These are phyloP conservation scores for Begonia peltatifolia DNA, from an alignment of 306 rosid genomes.

Conservation along the genomic window DNA sequence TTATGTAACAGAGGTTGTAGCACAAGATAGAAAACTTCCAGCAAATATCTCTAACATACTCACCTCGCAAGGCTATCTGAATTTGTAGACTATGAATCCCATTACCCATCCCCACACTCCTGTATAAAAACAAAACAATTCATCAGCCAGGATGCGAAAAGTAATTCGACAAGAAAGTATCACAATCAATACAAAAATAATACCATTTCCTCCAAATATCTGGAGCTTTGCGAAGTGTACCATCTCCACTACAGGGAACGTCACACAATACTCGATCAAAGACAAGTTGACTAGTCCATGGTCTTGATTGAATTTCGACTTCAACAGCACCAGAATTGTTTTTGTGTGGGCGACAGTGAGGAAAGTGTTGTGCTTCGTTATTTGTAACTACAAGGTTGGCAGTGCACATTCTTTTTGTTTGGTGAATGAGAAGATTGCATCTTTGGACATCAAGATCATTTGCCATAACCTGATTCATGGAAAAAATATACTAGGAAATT, in stretches of 20 bases:
- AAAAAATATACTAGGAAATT: conserved; percentile 2
- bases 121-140: conserved; percentile 18
- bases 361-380: conserved; percentile 98
- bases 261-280: conserved; percentile 96
- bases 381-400: conserved; percentile 91
- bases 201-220: conserved; percentile 99
- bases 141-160: too few species aligned
- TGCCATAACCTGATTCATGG: conserved; percentile 62
- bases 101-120: conserved; percentile 84
- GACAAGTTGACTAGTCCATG: conserved; percentile 34
- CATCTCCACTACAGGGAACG: conserved; percentile 99
- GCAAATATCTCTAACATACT: neutral
- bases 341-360: conserved; percentile 64
- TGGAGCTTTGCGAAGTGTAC: conserved; percentile 99
- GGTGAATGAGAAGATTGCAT: conserved; percentile 98
- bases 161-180: too few species aligned
- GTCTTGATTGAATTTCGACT: conserved; percentile 19
- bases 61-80: conserved; percentile 86
- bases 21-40: conserved; percentile 5
- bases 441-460: conserved; percentile 97
- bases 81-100: conserved; percentile 78
- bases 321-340: conserved; percentile 18
- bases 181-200: neutral
- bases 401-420: conserved; percentile 97
- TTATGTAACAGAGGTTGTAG: too few species aligned